Conservation (phyloP, 192 early-diverging fungal genomes). For the Umbelopsis vinacea region DNA sequence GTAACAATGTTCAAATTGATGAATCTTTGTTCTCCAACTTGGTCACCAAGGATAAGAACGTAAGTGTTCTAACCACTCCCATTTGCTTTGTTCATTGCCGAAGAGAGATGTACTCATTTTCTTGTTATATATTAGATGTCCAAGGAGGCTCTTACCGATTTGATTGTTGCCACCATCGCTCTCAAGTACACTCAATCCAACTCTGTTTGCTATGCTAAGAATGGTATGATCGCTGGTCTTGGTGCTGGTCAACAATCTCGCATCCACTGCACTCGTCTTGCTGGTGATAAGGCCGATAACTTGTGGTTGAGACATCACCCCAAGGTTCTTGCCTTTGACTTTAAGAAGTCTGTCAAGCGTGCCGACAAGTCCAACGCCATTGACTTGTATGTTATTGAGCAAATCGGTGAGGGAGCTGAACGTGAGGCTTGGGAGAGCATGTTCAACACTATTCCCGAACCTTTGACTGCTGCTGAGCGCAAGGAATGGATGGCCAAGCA, state of each 20-base stretch:
- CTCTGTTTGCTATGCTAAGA: constrained; percentile 98
- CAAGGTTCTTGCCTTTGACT: constrained; percentile 86
- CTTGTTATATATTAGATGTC: constrained; percentile 49
- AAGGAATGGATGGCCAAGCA: constrained; percentile 72
- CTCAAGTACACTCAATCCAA: constrained; percentile 99
- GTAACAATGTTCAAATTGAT: constrained; percentile 86
- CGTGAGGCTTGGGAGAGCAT: constrained; percentile 75
- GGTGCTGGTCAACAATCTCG: constrained; percentile 99
- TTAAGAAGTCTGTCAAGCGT: constrained; percentile 88
- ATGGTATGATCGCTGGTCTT: constrained; percentile 95
- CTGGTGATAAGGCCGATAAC: constrained; percentile 99
- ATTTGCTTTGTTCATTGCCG: background rate
- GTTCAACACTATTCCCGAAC: constrained; percentile 81
- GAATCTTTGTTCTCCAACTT: constrained; percentile 82
- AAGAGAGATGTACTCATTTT: background rate
- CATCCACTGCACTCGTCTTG: constrained; percentile 97
- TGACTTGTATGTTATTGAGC: constrained; percentile 90
- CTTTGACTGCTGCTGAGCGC: constrained; percentile 81
- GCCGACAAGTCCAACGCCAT: constrained; percentile 98
- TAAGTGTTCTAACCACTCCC: constrained; percentile 33
- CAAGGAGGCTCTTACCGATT: constrained; percentile 72
- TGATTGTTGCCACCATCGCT: constrained; percentile 97
- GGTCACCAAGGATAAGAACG: constrained; percentile 78
- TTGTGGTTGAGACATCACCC: constrained; percentile 99
- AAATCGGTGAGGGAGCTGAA: constrained; percentile 77